phyloP scores from a whole-genome alignment of 2,329 filamentous ascomycete species.

The Acephala macrosclerotiorum region DNA sequence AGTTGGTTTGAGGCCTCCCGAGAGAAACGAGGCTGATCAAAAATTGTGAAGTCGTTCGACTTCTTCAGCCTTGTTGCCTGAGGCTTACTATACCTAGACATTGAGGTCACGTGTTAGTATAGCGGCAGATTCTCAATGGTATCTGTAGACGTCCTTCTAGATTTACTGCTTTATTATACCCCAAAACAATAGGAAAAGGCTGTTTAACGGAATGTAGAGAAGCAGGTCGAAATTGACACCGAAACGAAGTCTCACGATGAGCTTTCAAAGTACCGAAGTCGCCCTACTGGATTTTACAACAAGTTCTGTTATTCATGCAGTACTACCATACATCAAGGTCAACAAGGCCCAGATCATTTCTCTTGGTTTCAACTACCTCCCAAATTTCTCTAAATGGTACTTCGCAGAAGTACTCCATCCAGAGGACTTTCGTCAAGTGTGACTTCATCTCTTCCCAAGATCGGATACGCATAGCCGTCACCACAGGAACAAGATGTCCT shows the following conservation, averaged over 20 bases:
- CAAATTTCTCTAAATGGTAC: constrained; percentile 14
- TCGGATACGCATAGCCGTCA: background rate
- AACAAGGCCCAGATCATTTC: constrained; percentile 5
- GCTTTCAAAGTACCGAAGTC: too few relatives aligned
- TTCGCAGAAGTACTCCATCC: constrained; percentile 19
- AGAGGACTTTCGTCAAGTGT: constrained; percentile 14
- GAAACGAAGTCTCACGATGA: too few relatives aligned
- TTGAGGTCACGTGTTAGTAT: background rate
- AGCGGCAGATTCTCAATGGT: too few relatives aligned
- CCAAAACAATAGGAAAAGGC: too few relatives aligned
- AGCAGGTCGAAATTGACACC: too few relatives aligned
- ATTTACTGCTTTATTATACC: too few relatives aligned
- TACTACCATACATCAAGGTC: constrained; percentile 16
- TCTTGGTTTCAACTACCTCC: constrained; percentile 13
- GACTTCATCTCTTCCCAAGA: constrained; percentile 13
- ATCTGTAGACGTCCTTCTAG: too few relatives aligned
- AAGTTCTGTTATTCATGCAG: background rate
- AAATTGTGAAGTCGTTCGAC: background rate
- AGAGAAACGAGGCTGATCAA: background rate
- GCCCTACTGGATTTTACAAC: background rate
- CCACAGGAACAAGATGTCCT: constrained; percentile 15
- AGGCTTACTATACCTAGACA: background rate
- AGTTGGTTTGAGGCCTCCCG: background rate
- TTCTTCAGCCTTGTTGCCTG: constrained; percentile 18
- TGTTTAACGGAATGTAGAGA: too few relatives aligned